phyloP scores from a whole-genome alignment of 2,329 filamentous ascomycete species.

The Graphilbum sp. region DNA sequence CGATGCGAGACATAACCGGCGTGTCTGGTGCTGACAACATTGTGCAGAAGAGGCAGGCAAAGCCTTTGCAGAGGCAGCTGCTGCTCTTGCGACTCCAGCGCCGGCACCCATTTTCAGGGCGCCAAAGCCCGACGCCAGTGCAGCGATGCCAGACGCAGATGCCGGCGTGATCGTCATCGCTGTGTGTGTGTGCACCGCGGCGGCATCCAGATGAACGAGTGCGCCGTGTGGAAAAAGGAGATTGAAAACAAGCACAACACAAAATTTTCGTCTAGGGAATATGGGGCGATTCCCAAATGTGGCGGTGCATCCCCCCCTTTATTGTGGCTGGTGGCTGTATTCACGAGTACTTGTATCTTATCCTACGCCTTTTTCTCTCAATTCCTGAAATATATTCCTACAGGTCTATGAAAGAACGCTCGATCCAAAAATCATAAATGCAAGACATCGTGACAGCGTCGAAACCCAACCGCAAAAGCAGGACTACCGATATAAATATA shows the following conservation, averaged over 20 bases:
- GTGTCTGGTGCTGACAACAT: not conserved
- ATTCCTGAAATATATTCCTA: too few species aligned
- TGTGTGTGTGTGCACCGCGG: not conserved
- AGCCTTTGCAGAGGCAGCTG: too few species aligned
- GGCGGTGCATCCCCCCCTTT: too few species aligned
- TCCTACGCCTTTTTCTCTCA: too few species aligned
- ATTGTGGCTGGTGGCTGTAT: too few species aligned
- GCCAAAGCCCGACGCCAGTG: not conserved
- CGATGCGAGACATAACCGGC: not conserved
- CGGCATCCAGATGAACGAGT: not conserved
- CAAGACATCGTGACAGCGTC: too few species aligned
- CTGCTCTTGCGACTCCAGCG: not conserved
- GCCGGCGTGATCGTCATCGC: not conserved
- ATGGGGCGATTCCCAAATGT: too few species aligned
- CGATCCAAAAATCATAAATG: too few species aligned
- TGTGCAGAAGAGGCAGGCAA: not conserved
- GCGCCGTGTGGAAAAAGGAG: not conserved
- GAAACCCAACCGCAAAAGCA: not conserved
- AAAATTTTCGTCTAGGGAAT: too few species aligned
- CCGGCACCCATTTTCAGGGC: not conserved
- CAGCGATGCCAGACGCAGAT: not conserved
- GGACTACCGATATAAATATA: not conserved
- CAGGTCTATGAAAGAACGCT: too few species aligned
- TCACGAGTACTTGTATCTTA: too few species aligned
- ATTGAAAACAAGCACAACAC: not conserved